Evolutionary conservation across 805 yeast genomes (phyloP).

Genomic region (Myxozyma kluyveri): DNA sequence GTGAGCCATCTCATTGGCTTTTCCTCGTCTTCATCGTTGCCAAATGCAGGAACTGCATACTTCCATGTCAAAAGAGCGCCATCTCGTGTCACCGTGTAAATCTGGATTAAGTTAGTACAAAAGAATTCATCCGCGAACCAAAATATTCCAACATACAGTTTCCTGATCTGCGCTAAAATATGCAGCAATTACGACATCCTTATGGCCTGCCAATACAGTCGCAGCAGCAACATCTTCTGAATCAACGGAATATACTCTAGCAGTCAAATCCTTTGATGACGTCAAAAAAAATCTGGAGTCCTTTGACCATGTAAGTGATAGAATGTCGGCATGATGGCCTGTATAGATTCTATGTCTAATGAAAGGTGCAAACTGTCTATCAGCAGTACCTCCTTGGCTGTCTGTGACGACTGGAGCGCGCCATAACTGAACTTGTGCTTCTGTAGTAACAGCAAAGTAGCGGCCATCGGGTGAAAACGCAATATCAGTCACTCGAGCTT

Average conservation of each 20-base stretch:
- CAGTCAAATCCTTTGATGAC: conserved; percentile 85
- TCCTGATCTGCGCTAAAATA: conserved; percentile 88
- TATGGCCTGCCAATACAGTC: conserved; percentile 85
- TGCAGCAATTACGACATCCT: conserved; percentile 83
- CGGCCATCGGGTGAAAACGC: conserved; percentile 87
- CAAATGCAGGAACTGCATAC: conserved; percentile 56
- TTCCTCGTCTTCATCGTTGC: conserved; percentile 45
- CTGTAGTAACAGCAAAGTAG: conserved; percentile 80
- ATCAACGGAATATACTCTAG: conserved; percentile 74
- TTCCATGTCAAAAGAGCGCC: conserved; percentile 95
- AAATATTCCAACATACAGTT: conserved; percentile 37
- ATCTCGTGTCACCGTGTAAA: conserved; percentile 88
- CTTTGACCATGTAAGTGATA: conserved; percentile 78
- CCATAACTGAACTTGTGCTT: conserved; percentile 88
- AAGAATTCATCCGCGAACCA: background rate
- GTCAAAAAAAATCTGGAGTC: conserved; percentile 87
- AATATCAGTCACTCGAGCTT: conserved; percentile 67
- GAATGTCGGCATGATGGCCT: conserved; percentile 85
- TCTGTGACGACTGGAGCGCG: conserved; percentile 67
- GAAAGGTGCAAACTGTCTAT: conserved; percentile 93
- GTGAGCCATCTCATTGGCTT: conserved; percentile 69
- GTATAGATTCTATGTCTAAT: conserved; percentile 85
- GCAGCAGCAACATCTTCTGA: conserved; percentile 72
- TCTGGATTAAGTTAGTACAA: conserved; percentile 34
- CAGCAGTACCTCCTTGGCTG: conserved; percentile 45